These are phyloP conservation scores for Alloascoidea hylecoeti DNA, from an alignment of 805 yeast species.

Conservation along the genomic window DNA sequence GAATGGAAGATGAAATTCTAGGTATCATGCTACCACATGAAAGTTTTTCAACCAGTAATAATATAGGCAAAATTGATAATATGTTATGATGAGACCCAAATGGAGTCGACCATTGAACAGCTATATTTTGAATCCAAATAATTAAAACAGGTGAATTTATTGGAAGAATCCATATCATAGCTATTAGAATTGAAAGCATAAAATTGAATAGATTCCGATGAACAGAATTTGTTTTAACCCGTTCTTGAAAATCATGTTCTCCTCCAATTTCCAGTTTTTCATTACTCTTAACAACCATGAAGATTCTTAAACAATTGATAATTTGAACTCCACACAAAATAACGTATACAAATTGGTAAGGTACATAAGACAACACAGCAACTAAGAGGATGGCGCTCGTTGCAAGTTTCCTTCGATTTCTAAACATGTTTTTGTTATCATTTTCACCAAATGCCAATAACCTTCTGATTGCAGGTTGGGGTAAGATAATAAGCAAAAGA, in stretches of 20 bases:
- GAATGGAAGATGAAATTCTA: constrained; percentile 9
- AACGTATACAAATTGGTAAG: constrained; percentile 68
- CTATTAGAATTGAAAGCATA: constrained; percentile 51
- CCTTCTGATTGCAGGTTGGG: constrained; percentile 2
- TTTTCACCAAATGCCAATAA: constrained; percentile 1
- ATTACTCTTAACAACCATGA: constrained; percentile 3
- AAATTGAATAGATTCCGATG: constrained; percentile 22
- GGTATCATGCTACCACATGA: constrained; percentile 10
- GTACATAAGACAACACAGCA: constrained; percentile 48
- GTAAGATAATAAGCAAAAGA: constrained; percentile 4
- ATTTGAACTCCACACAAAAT: constrained; percentile 46
- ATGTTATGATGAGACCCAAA: constrained; percentile 80
- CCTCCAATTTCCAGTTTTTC: constrained; percentile 1
- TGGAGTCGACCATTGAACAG: constrained; percentile 70
- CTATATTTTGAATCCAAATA: constrained; percentile 71
- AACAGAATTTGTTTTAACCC: constrained; percentile 9
- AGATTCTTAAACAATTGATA: constrained; percentile 25
- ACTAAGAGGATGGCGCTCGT: constrained; percentile 11
- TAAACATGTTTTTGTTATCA: neutral
- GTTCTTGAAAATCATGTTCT: constrained; percentile 1
- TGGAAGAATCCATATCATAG: constrained; percentile 71
- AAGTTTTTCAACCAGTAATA: constrained; percentile 42
- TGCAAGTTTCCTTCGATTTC: neutral
- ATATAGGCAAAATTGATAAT: constrained; percentile 61
- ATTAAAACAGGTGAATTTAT: constrained; percentile 64